Evolutionary conservation across 495 filamentous ascomycete genomes (phyloP).

Genomic region (Annulohypoxylon bovei): DNA sequence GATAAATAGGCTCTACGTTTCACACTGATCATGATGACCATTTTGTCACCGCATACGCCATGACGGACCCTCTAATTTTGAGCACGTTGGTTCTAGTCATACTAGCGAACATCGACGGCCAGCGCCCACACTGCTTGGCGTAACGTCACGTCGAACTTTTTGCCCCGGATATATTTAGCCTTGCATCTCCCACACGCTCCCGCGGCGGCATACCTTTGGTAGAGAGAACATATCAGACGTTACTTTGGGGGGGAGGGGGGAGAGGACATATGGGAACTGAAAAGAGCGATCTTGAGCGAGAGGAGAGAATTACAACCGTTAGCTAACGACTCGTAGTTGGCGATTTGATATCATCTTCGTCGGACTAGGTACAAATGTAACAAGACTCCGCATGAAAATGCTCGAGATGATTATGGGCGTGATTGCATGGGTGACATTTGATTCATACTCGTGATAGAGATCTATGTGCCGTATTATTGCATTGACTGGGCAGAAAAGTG

Average conservation of each 20-base stretch:
- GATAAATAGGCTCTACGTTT: slow-evolving; percentile 14
- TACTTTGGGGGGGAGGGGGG: not conserved
- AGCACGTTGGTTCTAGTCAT: not conserved
- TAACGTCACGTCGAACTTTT: not conserved
- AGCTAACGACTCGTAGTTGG: slow-evolving; percentile 23
- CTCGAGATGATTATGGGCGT: not conserved
- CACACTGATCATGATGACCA: not conserved
- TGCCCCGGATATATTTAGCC: slow-evolving; percentile 3
- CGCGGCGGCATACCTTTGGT: slow-evolving; percentile 3
- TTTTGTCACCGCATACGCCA: not conserved
- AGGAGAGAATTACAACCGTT: slow-evolving; percentile 10
- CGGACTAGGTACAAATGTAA: slow-evolving; percentile 27
- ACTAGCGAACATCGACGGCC: not conserved
- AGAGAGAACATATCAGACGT: slow-evolving; percentile 29
- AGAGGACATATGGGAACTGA: slow-evolving; percentile 13
- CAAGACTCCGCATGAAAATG: slow-evolving; percentile 9
- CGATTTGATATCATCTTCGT: slow-evolving; percentile 12
- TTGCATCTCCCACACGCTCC: slow-evolving; percentile 21
- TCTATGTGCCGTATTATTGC: not conserved
- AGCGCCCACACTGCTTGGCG: not conserved
- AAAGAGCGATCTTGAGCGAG: not conserved
- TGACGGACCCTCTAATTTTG: not conserved
- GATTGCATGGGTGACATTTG: not conserved
- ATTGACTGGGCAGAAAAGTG: not conserved
- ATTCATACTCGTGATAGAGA: not conserved